Base-by-base conservation (phyloP, 1,284 basidiomycete species). In the Apiotrichum porosum region DNA sequence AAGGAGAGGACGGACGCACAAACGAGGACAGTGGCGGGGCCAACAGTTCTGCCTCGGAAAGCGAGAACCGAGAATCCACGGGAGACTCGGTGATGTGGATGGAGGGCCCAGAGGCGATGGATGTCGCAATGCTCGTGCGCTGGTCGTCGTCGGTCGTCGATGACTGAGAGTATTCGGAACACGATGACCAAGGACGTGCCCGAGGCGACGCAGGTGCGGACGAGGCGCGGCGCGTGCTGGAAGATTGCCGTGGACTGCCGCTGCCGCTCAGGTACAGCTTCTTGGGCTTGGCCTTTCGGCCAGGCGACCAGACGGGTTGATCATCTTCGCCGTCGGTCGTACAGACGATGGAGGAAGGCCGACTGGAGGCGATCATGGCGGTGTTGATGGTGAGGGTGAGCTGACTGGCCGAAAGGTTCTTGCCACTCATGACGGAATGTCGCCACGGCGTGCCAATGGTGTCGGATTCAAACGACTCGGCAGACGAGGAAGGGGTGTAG, bases 1-100 rank as follows among this genome's bases (percentile, higher is more conserved):
- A 56, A 6, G 58, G 61, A 3, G 61, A 58, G 3, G 35, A n/a
- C 19, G 36, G 14, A n/a, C 37, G 34, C 5, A 19, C 17, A 23
- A 37, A 35, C 4, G 3, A n/a, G 15, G 21, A 14, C 5, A 46
- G 24, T 2, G 41, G 42, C 3, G 50, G 47, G 3, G 43, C 48
- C 5, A 45, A 42, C 15, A 47, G 31, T 21, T 35, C 44, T 15
- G n/a, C 22, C 19, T 37, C 34, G 10, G 40, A 18, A 31, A 50
- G 50, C 3, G 47, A 50, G 9, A 50, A 45, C 13, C 42, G 42
- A 15, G 48, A 31, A 47, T n/a, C 44, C 52, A 6, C 42, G 44
- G 38, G 36, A 6, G 38, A 47, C 42, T 54, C 45, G 15, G 38
- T 42, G 17, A 51, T 40, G n/a, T 45, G 23, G 35, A 51, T 47